Conservation (phyloP, 495 filamentous ascomycete species). For the Neurospora sp. region DNA sequence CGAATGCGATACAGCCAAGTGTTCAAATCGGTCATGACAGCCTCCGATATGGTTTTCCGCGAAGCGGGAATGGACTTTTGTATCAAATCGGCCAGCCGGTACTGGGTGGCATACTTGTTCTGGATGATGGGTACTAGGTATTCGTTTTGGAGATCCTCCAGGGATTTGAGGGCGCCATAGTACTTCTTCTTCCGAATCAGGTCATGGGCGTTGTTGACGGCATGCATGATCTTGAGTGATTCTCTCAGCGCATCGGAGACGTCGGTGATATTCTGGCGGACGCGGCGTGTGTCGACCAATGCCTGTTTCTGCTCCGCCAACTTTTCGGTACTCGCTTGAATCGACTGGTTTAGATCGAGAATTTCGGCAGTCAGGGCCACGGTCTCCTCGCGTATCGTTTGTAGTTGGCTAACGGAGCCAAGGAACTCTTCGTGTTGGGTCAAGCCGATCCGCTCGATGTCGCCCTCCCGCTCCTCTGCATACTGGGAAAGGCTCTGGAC, state of each 20-base stretch:
- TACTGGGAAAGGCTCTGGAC: constrained; percentile 69
- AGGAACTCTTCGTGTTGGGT: constrained; percentile 96
- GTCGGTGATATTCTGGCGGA: constrained; percentile 94
- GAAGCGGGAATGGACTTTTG: constrained; percentile 89
- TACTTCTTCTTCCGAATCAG: constrained; percentile 84
- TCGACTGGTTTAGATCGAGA: constrained; percentile 81
- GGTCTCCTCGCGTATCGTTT: constrained; percentile 80
- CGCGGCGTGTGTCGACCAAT: constrained; percentile 77
- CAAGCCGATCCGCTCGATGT: constrained; percentile 92
- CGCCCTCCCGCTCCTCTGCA: constrained; percentile 72
- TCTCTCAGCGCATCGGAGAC: constrained; percentile 80
- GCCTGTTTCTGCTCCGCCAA: constrained; percentile 90
- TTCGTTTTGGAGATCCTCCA: constrained; percentile 94
- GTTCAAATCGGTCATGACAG: constrained; percentile 94
- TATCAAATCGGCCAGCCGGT: constrained; percentile 92
- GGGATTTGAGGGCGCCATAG: constrained; percentile 83
- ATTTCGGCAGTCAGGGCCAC: constrained; percentile 85
- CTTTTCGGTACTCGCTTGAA: constrained; percentile 90
- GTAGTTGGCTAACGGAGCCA: constrained; percentile 80
- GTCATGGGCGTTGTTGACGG: constrained; percentile 92
- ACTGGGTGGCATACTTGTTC: constrained; percentile 76
- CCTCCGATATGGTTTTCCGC: constrained; percentile 85
- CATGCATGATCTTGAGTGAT: constrained; percentile 80
- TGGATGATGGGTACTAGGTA: constrained; percentile 56
- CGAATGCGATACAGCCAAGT: constrained; percentile 96